These are phyloP conservation scores for Suhomyces vadensis DNA, from an alignment of 805 yeast species.

Conservation along the genomic window DNA sequence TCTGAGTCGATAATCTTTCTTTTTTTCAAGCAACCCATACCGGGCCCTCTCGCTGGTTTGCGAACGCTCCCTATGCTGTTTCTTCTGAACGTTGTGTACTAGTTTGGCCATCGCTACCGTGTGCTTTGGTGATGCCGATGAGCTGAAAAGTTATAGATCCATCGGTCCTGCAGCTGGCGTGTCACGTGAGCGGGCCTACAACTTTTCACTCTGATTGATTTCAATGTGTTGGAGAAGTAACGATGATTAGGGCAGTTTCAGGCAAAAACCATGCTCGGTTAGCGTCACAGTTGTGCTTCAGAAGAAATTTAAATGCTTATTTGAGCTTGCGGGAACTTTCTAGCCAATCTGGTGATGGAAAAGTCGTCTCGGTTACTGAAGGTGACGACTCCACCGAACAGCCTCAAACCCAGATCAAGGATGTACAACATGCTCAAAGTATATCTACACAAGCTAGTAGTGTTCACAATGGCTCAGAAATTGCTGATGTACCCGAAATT, in stretches of 20 bases:
- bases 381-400: neutral
- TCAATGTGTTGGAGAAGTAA: neutral
- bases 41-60: conserved; percentile 74
- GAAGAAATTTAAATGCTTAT: neutral
- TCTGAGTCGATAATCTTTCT: conserved; percentile 52
- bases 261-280: neutral
- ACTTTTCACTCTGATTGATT: neutral
- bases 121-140: conserved; percentile 6
- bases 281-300: neutral
- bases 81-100: conserved; percentile 91
- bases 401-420: neutral
- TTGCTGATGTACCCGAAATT: neutral
- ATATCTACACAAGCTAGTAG: neutral
- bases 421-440: neutral
- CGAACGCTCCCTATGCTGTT: conserved; percentile 92
- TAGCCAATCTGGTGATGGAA: neutral
- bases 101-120: conserved; percentile 60
- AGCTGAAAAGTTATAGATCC: conserved; percentile 1
- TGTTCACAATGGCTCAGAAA: neutral
- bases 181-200: neutral
- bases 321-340: neutral
- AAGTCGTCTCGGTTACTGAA: neutral
- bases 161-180: neutral
- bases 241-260: conserved; percentile 1
- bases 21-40: conserved; percentile 89